These are phyloP conservation scores for Cubamyces lactineus DNA, from an alignment of 768 basidiomycete genomes.

Conservation along the genomic window DNA sequence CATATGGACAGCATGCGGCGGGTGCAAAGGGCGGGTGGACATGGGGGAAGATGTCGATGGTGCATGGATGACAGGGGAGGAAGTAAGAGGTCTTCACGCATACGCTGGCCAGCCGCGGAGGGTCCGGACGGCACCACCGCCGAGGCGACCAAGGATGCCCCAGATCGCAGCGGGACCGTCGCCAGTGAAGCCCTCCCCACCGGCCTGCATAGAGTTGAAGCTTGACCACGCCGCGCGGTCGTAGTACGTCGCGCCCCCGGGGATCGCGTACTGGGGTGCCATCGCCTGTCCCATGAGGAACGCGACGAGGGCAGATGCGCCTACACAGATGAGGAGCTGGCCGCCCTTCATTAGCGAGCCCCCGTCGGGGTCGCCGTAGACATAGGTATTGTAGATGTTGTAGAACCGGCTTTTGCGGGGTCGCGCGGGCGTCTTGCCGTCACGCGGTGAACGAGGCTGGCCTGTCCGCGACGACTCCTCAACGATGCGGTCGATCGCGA, in stretches of 20 bases:
- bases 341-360: constrained; percentile 36
- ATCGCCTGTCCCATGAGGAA: constrained; percentile 63
- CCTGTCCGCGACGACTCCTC: constrained; percentile 45
- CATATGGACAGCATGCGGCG: constrained; percentile 17
- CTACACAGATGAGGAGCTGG: constrained; percentile 60
- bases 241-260: constrained; percentile 72
- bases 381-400: constrained; percentile 84
- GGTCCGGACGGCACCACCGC: constrained; percentile 74
- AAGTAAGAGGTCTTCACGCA: constrained; percentile 1
- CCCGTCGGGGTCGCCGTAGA: constrained; percentile 48
- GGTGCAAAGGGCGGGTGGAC: not conserved
- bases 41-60: constrained; percentile 1
- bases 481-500: constrained; percentile 75
- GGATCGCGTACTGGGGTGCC: constrained; percentile 56
- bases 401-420: constrained; percentile 59
- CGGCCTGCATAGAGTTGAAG: constrained; percentile 72
- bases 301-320: constrained; percentile 63
- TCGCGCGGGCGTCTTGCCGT: constrained; percentile 26
- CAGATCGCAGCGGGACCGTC: constrained; percentile 67
- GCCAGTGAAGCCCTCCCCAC: constrained; percentile 66
- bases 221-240: constrained; percentile 80
- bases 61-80: not conserved
- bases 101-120: constrained; percentile 81
- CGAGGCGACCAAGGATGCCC: constrained; percentile 71
- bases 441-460: constrained; percentile 33